Percentiles rank a stretch among this genome's conserved stretches.
Conservation (phyloP, 352 stramenopile genomes). For the Phytophthora ohioensis region DNA sequence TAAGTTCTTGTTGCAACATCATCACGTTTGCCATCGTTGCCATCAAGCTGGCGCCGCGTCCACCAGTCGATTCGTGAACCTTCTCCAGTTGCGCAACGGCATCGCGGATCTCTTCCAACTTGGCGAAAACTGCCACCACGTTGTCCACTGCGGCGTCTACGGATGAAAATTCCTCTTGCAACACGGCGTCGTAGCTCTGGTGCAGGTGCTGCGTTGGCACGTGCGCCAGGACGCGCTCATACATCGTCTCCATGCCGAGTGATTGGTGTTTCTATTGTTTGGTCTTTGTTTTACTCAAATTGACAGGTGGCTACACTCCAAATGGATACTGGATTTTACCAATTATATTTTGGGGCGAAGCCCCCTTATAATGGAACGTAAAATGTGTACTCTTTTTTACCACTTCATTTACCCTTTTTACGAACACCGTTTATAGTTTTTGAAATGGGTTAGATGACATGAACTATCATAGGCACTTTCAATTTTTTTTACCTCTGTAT, state of each 20-base stretch:
- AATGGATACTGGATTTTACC: background rate
- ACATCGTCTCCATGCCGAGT: background rate
- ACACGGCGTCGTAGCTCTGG: conserved; percentile 6
- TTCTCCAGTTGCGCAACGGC: background rate
- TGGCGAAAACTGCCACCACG: conserved; percentile 2
- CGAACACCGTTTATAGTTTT: no score
- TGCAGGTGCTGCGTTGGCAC: conserved; percentile 1
- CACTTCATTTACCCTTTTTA: no score
- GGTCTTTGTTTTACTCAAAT: no score
- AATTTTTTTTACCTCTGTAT: no score
- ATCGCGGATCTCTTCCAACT: conserved; percentile 5
- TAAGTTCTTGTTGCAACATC: background rate
- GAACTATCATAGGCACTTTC: no score
- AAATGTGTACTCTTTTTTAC: no score
- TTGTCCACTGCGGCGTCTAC: background rate
- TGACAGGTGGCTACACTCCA: no score
- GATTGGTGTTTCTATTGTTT: background rate
- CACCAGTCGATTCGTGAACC: conserved; percentile 2
- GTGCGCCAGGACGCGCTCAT: conserved; percentile 1
- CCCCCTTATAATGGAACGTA: no score
- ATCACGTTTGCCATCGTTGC: background rate
- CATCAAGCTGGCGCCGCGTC: background rate
- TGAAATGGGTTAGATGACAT: no score
- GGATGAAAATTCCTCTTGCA: conserved; percentile 5
- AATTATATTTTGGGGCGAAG: no score